Evolutionary conservation across 2,329 filamentous ascomycete species (phyloP).

Genomic region (Xylaria sp.): DNA sequence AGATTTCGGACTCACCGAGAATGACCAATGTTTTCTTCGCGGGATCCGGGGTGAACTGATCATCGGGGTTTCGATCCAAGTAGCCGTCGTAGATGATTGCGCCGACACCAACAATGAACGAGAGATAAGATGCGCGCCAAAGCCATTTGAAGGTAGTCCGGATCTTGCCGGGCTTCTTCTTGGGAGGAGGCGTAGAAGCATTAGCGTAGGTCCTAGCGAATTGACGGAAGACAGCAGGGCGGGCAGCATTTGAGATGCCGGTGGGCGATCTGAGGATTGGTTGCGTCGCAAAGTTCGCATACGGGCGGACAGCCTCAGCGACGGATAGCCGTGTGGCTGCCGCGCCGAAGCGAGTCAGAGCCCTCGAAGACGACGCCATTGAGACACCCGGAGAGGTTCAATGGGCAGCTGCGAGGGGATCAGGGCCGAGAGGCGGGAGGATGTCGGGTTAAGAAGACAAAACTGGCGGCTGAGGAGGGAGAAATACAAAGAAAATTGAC

Average conservation of each 20-base stretch:
- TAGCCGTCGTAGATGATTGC: constrained; percentile 86
- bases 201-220: constrained; percentile 63
- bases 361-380: constrained; percentile 61
- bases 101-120: constrained; percentile 73
- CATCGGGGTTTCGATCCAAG: constrained; percentile 79
- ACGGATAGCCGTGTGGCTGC: constrained; percentile 45
- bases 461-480: not conserved
- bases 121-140: constrained; percentile 85
- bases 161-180: constrained; percentile 68
- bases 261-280: constrained; percentile 43
- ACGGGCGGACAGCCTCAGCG: constrained; percentile 47
- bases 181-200: constrained; percentile 58
- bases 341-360: constrained; percentile 51
- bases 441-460: constrained; percentile 10
- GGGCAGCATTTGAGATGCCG: constrained; percentile 51
- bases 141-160: constrained; percentile 77
- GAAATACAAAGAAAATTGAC: constrained; percentile 27
- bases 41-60: constrained; percentile 83
- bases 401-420: constrained; percentile 36
- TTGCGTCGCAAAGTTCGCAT: constrained; percentile 46
- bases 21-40: constrained; percentile 97
- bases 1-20: constrained; percentile 71
- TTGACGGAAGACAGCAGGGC: constrained; percentile 51
- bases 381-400: constrained; percentile 42
- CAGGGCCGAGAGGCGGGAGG: constrained; percentile 26